Conservation (phyloP, 2,329 filamentous ascomycete genomes). For the Colletotrichum musae region DNA sequence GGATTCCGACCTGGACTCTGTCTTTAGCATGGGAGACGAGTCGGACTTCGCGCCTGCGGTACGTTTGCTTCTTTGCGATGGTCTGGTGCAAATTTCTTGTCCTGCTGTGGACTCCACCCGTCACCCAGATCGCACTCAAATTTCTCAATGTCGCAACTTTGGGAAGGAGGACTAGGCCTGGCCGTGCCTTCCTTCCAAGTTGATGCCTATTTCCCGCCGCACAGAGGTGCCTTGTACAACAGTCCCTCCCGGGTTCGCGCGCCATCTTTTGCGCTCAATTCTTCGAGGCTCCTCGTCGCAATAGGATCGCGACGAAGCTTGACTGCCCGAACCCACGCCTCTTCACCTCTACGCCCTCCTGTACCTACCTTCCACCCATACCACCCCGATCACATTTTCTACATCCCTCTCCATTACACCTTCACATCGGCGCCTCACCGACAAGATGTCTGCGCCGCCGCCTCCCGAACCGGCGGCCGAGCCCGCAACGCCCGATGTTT, state of each 20-base stretch:
- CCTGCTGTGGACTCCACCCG: slow-evolving; percentile 6
- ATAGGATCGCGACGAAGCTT: neutral
- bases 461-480: neutral
- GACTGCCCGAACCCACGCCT: neutral
- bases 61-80: slow-evolving; percentile 43
- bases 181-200: slow-evolving; percentile 2
- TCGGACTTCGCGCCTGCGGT: slow-evolving; percentile 59
- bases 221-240: neutral
- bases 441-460: slow-evolving; percentile 31
- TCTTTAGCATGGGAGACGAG: slow-evolving; percentile 56
- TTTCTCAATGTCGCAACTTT: neutral
- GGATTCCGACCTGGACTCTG: slow-evolving; percentile 72
- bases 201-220: slow-evolving; percentile 3
- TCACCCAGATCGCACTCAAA: neutral
- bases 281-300: slow-evolving; percentile 15
- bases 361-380: neutral
- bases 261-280: neutral
- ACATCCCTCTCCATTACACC: neutral
- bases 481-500: slow-evolving; percentile 40
- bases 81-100: slow-evolving; percentile 9
- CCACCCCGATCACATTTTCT: neutral
- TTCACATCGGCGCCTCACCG: neutral
- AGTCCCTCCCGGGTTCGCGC: neutral
- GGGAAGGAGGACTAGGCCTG: slow-evolving; percentile 4
- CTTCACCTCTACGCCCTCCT: neutral